Evolutionary conservation across 192 early-diverging fungal genomes (phyloP), one percentile per base, ranked within the genome.

Genomic region (Oehlia diaphana): DNA sequence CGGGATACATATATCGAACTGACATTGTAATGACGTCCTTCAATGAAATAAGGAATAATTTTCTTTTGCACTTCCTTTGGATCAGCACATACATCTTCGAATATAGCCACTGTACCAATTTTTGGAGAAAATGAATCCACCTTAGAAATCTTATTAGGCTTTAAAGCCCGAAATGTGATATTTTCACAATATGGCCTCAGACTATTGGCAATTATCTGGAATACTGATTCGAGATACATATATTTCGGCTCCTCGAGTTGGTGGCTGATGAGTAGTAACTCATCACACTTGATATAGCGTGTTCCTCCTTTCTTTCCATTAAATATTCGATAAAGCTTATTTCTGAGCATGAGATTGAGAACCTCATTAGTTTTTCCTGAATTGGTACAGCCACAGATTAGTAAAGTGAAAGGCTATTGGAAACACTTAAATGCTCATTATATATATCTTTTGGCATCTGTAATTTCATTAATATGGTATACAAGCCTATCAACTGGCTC

Each of bases 341-440:
- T 65, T 26, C 75, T 23, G 19, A 77, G 39, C 49, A 50, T 50
- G 28, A 77, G 61, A 28, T 77, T 77, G 4, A 77, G 0, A 44
- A 65, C 23, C 75, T 66, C 66, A 49, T 77, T 77, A 3, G 63
- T 77, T 66, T 77, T 77, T 49, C 37, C 75, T 14, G 63, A 66
- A 47, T 77, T 3, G 13, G 63, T 66, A 1, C 63, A 13, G 21
- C 63, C 63, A 65, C 63, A 65, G 13, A 77, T 16, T 65, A 77
- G n/a, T 0, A 77, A 9, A n/a, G 39, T 5, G 66, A 77, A 77
- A 65, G 75, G 33, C 10, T 9, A 74, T 2, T 8, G 28, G 6
- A 21, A 6, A 3, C 9, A 63, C 31, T 31, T 0, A 1, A 31
- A 31, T 31, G 1, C 0, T 1, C 31, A 31, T 31, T 31, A 31